Percentiles rank a stretch among this genome's conserved stretches.
phyloP scores from a whole-genome alignment of 2,329 filamentous ascomycete genomes.

The Aaosphaeria arxii region DNA sequence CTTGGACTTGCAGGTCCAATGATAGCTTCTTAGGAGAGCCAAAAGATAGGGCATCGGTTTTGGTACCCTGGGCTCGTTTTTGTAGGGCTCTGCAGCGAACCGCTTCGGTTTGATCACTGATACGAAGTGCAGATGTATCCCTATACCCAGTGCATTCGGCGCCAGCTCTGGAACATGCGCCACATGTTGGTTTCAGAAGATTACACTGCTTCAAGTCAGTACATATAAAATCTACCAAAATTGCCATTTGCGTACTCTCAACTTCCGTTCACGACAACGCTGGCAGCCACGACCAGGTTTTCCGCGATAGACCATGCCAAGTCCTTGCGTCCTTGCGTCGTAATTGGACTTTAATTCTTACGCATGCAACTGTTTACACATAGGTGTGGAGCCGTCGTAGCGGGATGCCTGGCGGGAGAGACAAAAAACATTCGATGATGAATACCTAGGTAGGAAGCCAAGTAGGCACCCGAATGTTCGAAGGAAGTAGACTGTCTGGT shows the following conservation, averaged over 20 bases:
- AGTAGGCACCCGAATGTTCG: too few relatives aligned
- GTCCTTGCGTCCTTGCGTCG: too few relatives aligned
- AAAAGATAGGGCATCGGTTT: neutral
- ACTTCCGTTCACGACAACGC: constrained; percentile 15
- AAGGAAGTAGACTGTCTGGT: too few relatives aligned
- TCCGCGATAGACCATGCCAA: constrained; percentile 1
- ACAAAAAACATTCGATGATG: too few relatives aligned
- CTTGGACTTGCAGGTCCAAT: constrained; percentile 8
- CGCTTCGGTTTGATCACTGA: constrained; percentile 21
- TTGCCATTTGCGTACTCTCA: constrained; percentile 7
- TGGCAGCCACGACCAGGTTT: constrained; percentile 16
- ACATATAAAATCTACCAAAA: neutral
- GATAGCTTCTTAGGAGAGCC: neutral
- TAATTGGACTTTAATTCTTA: too few relatives aligned
- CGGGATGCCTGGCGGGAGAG: too few relatives aligned
- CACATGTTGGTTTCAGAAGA: constrained; percentile 16
- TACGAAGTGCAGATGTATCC: constrained; percentile 17
- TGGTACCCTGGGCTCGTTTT: neutral
- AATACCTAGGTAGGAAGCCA: too few relatives aligned
- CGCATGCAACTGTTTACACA: too few relatives aligned
- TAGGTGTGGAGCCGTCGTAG: too few relatives aligned
- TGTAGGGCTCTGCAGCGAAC: constrained; percentile 12
- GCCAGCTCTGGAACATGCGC: constrained; percentile 17
- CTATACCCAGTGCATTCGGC: constrained; percentile 20
- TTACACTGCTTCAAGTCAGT: constrained; percentile 19